A percentile compares a stretch with the other conserved stretches of the same genome.
phyloP scores from a whole-genome alignment of 2,329 filamentous ascomycete species.

The Rhexocercosporidium sp. region DNA sequence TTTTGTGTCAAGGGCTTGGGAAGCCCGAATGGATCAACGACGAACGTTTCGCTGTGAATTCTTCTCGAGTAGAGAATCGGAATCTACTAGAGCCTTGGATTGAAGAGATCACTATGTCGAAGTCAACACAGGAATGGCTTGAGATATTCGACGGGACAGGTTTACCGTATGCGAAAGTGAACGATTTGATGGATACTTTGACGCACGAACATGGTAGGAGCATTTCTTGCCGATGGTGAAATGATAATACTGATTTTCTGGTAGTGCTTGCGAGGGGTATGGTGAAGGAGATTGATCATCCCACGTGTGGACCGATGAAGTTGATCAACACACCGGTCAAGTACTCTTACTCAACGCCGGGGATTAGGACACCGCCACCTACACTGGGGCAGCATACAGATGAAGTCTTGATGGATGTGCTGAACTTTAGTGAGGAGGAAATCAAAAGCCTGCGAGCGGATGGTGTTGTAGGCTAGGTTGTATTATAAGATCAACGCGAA shows the following conservation, averaged over 20 bases:
- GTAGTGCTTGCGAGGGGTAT: constrained; percentile 77
- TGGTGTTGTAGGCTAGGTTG: constrained; percentile 54
- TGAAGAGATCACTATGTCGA: constrained; percentile 71
- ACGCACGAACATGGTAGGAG: constrained; percentile 72
- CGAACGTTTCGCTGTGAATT: constrained; percentile 63
- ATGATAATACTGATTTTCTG: neutral
- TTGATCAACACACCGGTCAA: constrained; percentile 93
- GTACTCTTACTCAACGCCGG: constrained; percentile 79
- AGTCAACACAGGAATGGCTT: constrained; percentile 86
- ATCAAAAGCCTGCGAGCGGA: constrained; percentile 65
- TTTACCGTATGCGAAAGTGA: constrained; percentile 92
- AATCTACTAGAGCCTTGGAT: constrained; percentile 77
- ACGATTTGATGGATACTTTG: constrained; percentile 83
- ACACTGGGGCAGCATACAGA: constrained; percentile 84
- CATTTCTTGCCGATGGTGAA: neutral
- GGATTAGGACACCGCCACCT: constrained; percentile 77
- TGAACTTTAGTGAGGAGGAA: constrained; percentile 62
- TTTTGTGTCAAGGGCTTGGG: constrained; percentile 63
- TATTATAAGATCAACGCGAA: too few relatives aligned
- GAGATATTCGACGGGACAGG: constrained; percentile 84
- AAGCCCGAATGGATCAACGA: constrained; percentile 63
- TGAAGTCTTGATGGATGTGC: constrained; percentile 68
- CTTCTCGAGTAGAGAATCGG: constrained; percentile 69
- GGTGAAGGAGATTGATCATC: constrained; percentile 88
- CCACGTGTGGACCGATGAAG: constrained; percentile 79